Base-by-base conservation (phyloP, 805 yeast genomes). In the Pichia heedii region DNA sequence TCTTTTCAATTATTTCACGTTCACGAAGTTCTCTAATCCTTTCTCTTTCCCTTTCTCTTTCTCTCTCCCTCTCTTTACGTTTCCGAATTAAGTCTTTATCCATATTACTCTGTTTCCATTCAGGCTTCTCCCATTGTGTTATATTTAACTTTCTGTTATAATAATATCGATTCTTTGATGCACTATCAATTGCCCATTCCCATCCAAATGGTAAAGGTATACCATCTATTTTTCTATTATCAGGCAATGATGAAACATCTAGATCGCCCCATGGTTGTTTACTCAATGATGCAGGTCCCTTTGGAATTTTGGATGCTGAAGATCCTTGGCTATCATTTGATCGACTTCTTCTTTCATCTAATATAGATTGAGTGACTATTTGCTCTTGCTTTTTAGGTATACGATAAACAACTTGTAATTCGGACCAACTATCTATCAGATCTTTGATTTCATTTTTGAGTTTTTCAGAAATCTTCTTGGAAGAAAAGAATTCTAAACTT, bases 401-500 rank as follows among this genome's bases (percentile, higher is more conserved):
- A 37, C 93, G 74, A 56, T 81, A 84, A n/a, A 88, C 89, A 74
- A 85, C 77, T 56, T 83, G 81, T 46, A 85, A 73, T 22, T 66
- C 66, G 37, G 79, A 67, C 97, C 97, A 90, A 44, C 70, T 80
- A 1, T 70, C 66, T 22, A 85, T 54, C 33, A 90, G 62, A 6
- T 60, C 58, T 3, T 59, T 46, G 4, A 81, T 70, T 42, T 70
- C 61, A 1, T 43, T 44, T 50, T 60, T 55, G 29, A 71, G 54
- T 11, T 60, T 37, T 15, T 33, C 9, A 10, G 38, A 20, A 4
- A 44, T 11, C 0, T n/a, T 16, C 15, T 24, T 37, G 1, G 15
- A 8, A 11, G 26, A n/a, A 18, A 84, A 55, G 4, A 66, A 68
- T 34, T 65, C 55, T 5, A 90, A 74, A 15, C 77, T 71, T 30